Conservation (phyloP, 164 flowering plant species). For the Tinospora cordifolia region DNA sequence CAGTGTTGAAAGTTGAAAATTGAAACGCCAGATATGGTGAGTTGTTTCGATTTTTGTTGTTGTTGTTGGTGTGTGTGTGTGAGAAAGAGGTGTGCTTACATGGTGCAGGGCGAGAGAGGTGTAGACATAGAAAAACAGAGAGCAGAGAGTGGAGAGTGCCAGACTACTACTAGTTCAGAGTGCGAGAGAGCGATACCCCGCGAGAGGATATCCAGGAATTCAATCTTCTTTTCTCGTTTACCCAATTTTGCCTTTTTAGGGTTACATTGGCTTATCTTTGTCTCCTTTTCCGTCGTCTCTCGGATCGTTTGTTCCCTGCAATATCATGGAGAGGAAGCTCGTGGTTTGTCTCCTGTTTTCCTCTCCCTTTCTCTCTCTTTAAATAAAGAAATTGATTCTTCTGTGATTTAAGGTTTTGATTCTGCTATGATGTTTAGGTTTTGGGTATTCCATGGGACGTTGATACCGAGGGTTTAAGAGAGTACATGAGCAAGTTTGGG, state of each 20-base stretch:
- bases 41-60: constrained; percentile 10
- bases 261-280: constrained; percentile 9
- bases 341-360: constrained; percentile 44
- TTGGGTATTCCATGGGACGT: constrained; percentile 89
- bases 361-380: not conserved
- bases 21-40: constrained; percentile 6
- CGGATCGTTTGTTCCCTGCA: constrained; percentile 8
- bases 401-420: constrained; percentile 43
- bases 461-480: constrained; percentile 62
- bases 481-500: constrained; percentile 79
- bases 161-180: constrained; percentile 6
- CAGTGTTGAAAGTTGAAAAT: not conserved
- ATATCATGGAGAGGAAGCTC: constrained; percentile 59
- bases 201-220: constrained; percentile 6
- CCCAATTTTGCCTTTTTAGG: constrained; percentile 6
- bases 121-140: constrained; percentile 24
- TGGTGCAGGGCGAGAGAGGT: constrained; percentile 46
- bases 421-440: constrained; percentile 38
- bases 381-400: not conserved
- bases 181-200: constrained; percentile 24
- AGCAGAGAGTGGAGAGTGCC: constrained; percentile 21
- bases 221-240: not conserved
- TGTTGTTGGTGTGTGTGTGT: constrained; percentile 35
- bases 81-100: constrained; percentile 57
- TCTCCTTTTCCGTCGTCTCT: not conserved